These are phyloP conservation scores for Aquanectria penicillioides DNA, from an alignment of 2,329 filamentous ascomycete species.

Conservation along the genomic window DNA sequence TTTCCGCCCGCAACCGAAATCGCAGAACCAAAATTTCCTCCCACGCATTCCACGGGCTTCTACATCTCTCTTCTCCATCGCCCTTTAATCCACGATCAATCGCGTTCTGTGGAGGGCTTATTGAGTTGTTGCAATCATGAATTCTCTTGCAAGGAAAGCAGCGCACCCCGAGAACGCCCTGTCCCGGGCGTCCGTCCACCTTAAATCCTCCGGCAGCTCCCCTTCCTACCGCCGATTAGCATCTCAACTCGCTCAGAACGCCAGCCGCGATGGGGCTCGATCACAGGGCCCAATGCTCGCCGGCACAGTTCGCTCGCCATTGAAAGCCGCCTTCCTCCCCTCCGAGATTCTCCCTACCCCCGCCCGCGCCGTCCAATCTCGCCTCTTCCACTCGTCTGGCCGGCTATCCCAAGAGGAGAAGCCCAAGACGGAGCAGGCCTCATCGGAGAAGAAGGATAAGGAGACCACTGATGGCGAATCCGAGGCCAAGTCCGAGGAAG, in stretches of 20 bases:
- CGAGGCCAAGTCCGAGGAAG: constrained; percentile 49
- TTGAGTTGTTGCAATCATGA: constrained; percentile 52
- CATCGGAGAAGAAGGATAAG: constrained; percentile 54
- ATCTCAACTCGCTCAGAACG: constrained; percentile 46
- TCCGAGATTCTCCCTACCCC: constrained; percentile 46
- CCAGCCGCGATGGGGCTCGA: constrained; percentile 40
- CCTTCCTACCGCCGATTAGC: constrained; percentile 61
- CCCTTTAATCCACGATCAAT: constrained; percentile 39
- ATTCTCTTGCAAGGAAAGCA: constrained; percentile 56
- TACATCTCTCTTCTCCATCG: constrained; percentile 38
- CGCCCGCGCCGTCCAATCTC: constrained; percentile 44
- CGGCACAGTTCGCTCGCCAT: constrained; percentile 46
- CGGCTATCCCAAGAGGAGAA: constrained; percentile 47
- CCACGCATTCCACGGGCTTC: constrained; percentile 44
- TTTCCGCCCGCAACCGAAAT: constrained; percentile 49
- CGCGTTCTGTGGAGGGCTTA: constrained; percentile 41
- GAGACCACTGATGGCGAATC: constrained; percentile 49
- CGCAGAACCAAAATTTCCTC: constrained; percentile 52
- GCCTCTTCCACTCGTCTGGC: constrained; percentile 47
- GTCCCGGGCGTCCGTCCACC: constrained; percentile 52
- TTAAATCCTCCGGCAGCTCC: constrained; percentile 53
- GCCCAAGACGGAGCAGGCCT: constrained; percentile 43
- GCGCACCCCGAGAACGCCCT: constrained; percentile 53
- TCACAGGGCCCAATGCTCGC: constrained; percentile 40
- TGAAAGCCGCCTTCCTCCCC: constrained; percentile 58